A percentile compares a stretch with the other conserved stretches of the same genome.
phyloP scores from a whole-genome alignment of 768 basidiomycete species.

The Phanerodontia chrysosporium region DNA sequence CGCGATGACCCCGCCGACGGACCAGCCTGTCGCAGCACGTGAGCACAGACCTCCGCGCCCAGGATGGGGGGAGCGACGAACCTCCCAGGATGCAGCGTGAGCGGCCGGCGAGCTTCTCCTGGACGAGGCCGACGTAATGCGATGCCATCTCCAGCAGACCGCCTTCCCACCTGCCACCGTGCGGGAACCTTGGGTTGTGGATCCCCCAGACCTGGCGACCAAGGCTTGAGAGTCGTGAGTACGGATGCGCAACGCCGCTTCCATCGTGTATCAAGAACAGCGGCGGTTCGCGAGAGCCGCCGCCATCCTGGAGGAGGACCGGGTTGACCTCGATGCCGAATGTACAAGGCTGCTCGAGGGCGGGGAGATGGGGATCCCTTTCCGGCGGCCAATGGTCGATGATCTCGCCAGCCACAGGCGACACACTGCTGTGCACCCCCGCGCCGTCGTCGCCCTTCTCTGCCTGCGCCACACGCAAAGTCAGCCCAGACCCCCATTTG shows the following conservation, averaged over 20 bases:
- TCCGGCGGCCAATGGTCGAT: background rate
- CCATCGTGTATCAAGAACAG: conserved; percentile 74
- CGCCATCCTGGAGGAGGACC: conserved; percentile 8
- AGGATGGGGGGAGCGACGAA: background rate
- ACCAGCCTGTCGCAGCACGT: conserved; percentile 52
- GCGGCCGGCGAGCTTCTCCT: conserved; percentile 7
- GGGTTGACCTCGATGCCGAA: conserved; percentile 14
- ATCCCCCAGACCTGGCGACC: conserved; percentile 59
- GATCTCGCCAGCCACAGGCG: conserved; percentile 29
- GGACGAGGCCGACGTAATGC: conserved; percentile 28
- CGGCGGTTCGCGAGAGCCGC: conserved; percentile 27
- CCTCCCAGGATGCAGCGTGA: conserved; percentile 10
- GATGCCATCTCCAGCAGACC: conserved; percentile 18
- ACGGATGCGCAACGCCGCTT: conserved; percentile 49
- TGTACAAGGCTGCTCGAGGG: background rate
- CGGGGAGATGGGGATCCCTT: background rate
- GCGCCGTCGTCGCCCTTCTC: too few species aligned
- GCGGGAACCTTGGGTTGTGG: conserved; percentile 48
- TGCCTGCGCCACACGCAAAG: too few species aligned
- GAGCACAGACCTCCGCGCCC: background rate
- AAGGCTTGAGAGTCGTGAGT: conserved; percentile 44
- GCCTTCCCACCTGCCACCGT: conserved; percentile 42
- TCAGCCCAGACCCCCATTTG: too few species aligned
- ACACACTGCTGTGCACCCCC: conserved; percentile 38
- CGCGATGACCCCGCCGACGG: conserved; percentile 71